These are phyloP conservation scores for Cystofilobasidium bisporidii DNA, from an alignment of 768 basidiomycete species.

Conservation along the genomic window DNA sequence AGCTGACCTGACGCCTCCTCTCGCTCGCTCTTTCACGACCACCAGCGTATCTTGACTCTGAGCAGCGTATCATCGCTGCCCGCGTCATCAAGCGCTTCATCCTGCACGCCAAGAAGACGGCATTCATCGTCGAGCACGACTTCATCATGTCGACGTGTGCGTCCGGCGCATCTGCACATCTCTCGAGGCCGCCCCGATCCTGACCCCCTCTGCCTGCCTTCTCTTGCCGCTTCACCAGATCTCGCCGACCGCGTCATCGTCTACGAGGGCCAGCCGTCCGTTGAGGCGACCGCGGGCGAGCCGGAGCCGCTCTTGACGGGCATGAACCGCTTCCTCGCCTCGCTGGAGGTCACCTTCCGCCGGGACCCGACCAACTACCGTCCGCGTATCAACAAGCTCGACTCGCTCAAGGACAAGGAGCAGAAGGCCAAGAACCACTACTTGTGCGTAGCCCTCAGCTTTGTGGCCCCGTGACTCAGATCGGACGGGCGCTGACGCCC, in stretches of 20 bases:
- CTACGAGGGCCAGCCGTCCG: slow-evolving; percentile 56
- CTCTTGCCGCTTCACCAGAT: no score
- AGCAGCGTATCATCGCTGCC: slow-evolving; percentile 96
- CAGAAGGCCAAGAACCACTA: slow-evolving; percentile 37
- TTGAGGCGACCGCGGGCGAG: slow-evolving; percentile 78
- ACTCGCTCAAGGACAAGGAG: slow-evolving; percentile 44
- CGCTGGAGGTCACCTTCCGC: slow-evolving; percentile 93
- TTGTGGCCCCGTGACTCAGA: background rate
- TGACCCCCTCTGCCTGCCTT: no score
- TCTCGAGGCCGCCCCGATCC: background rate
- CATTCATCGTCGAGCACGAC: slow-evolving; percentile 99
- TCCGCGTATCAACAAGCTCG: slow-evolving; percentile 45
- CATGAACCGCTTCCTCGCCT: slow-evolving; percentile 95
- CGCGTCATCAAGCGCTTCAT: slow-evolving; percentile 99
- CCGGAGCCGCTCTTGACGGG: slow-evolving; percentile 90
- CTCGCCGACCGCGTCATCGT: slow-evolving; percentile 85
- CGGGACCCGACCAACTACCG: slow-evolving; percentile 82
- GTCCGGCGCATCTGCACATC: background rate
- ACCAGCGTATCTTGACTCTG: slow-evolving; percentile 83
- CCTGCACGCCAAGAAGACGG: slow-evolving; percentile 91
- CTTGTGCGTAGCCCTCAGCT: slow-evolving; percentile 18
- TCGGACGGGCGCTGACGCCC: background rate
- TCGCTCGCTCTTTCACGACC: no score
- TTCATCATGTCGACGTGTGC: slow-evolving; percentile 45
- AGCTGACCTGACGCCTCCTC: no score